Evolutionary conservation across 352 stramenopile genomes (phyloP), one percentile per base, ranked within the genome.

Genomic region (Globisporangium yorkense): DNA sequence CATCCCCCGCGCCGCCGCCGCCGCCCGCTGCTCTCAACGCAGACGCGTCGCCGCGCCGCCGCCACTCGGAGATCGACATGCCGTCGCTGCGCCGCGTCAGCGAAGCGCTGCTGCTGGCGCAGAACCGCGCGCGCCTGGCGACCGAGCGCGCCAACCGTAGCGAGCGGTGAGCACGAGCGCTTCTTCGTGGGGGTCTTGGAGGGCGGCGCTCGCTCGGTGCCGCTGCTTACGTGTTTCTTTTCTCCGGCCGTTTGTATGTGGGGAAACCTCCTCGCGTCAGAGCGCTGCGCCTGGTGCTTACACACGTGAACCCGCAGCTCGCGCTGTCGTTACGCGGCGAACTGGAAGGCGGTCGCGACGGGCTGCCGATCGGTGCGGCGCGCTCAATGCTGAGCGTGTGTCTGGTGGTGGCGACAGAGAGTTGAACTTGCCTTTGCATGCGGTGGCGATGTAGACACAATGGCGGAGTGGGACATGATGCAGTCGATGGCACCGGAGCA

Each of bases 51-150:
- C 12, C 61, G 64, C 77, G 62, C 48, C 74, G 68, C 63, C 71
- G 70, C 20, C 46, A 67, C 54, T 80, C 75, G 31, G 74, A 81
- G 63, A 65, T 79, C 24, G 79, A 84, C 57, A 80, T 85, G 60
- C 70, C 46, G 57, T 77, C 75, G 47, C 69, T 88, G 63, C 75
- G 80, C 39, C 74, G 80, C 59, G 75, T 90, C 53, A 72, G 80
- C 51, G 80, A 90, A 50, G 80, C 80, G 24, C 72, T 90, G 48
- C 64, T 90, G 21, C 68, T 90, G 6, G 80, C 80, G 20, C 80
- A 90, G 62, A 90, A 84, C 59, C 77, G 80, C 60, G 80, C 80
- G 9, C 70, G 80, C 0, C 56, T 67, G 18, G 73, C 80, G 40
- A 83, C 77, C 0, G 80, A 88, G 43, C 74, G 80, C 51, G 80